A percentile compares a stretch with the other conserved stretches of the same genome.
Evolutionary conservation across 345 rosid species (phyloP).

Genomic region (Erodium maritimum): DNA sequence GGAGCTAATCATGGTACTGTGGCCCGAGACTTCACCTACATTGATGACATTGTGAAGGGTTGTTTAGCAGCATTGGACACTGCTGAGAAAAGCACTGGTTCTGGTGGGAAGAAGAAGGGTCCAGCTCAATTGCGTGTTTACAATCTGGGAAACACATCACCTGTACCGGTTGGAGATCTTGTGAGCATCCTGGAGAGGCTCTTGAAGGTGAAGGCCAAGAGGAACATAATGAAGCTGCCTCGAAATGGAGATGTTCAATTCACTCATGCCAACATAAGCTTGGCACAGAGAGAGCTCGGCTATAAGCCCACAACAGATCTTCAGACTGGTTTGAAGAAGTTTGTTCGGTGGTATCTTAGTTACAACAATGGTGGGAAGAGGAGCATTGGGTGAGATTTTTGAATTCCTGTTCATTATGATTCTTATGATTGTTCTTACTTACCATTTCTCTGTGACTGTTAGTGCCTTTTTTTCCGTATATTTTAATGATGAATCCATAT

Average conservation of each 20-base stretch:
- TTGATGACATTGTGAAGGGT: conserved; percentile 89
- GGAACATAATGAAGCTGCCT: conserved; percentile 67
- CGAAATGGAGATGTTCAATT: conserved; percentile 85
- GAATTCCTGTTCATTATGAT: conserved; percentile 29
- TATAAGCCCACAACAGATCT: conserved; percentile 85
- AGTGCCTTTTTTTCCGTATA: conserved; percentile 15
- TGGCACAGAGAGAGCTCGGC: conserved; percentile 62
- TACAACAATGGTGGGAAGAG: conserved; percentile 50
- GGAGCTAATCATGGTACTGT: conserved; percentile 28
- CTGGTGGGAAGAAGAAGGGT: conserved; percentile 80
- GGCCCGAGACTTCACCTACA: conserved; percentile 81
- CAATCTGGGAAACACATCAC: conserved; percentile 90
- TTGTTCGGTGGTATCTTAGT: conserved; percentile 75
- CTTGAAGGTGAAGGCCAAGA: conserved; percentile 78
- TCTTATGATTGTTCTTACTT: conserved; percentile 38
- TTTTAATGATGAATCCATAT: conserved; percentile 22
- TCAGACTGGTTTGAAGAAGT: conserved; percentile 81
- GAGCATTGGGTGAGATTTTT: conserved; percentile 39
- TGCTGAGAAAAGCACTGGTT: conserved; percentile 86
- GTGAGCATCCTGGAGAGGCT: conserved; percentile 74
- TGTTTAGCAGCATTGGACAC: conserved; percentile 78
- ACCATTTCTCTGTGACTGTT: not conserved
- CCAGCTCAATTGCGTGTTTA: conserved; percentile 81
- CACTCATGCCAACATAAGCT: conserved; percentile 90
- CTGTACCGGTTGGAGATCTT: conserved; percentile 74